phyloP scores from a whole-genome alignment of 768 basidiomycete genomes.

The Leccinum aurantiacum region DNA sequence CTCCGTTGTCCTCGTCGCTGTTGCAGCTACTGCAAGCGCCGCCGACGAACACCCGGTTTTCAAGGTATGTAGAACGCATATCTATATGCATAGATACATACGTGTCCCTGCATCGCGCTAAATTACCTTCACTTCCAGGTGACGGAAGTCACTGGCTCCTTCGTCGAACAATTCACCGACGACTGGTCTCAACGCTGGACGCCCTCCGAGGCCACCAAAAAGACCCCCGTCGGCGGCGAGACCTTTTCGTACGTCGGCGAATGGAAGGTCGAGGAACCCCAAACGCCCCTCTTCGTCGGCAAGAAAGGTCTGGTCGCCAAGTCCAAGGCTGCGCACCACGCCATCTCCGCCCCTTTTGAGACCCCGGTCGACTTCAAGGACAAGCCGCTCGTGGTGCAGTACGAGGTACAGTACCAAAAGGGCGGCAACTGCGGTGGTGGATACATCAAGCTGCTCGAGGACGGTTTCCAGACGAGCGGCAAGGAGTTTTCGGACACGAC shows the following conservation, averaged over 20 bases:
- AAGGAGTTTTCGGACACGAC: slow-evolving; percentile 94
- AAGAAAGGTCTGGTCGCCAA: slow-evolving; percentile 94
- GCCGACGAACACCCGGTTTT: slow-evolving; percentile 65
- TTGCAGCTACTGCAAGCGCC: slow-evolving; percentile 62
- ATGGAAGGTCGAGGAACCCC: slow-evolving; percentile 93
- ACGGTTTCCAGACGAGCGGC: slow-evolving; percentile 90
- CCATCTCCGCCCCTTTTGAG: slow-evolving; percentile 91
- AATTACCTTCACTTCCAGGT: slow-evolving; percentile 44
- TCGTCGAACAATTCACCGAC: slow-evolving; percentile 94
- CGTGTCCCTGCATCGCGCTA: neutral
- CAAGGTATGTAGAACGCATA: slow-evolving; percentile 46
- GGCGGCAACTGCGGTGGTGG: slow-evolving; percentile 99
- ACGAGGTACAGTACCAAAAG: slow-evolving; percentile 99
- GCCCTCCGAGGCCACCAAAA: slow-evolving; percentile 96
- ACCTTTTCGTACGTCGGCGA: slow-evolving; percentile 97
- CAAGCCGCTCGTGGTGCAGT: slow-evolving; percentile 92
- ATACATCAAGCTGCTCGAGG: slow-evolving; percentile 93
- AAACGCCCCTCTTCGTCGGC: slow-evolving; percentile 71
- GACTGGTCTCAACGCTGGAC: slow-evolving; percentile 94
- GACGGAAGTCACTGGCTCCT: slow-evolving; percentile 79
- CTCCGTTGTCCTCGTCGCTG: slow-evolving; percentile 66
- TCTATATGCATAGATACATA: slow-evolving; percentile 7
- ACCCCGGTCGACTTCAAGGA: slow-evolving; percentile 75
- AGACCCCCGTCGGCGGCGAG: slow-evolving; percentile 93
- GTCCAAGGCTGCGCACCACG: slow-evolving; percentile 96